A percentile compares a stretch with the other conserved stretches of the same genome.
These are phyloP conservation scores for Fonsecaea pugnacius DNA, from an alignment of 2,329 filamentous ascomycete genomes.

Conservation along the genomic window DNA sequence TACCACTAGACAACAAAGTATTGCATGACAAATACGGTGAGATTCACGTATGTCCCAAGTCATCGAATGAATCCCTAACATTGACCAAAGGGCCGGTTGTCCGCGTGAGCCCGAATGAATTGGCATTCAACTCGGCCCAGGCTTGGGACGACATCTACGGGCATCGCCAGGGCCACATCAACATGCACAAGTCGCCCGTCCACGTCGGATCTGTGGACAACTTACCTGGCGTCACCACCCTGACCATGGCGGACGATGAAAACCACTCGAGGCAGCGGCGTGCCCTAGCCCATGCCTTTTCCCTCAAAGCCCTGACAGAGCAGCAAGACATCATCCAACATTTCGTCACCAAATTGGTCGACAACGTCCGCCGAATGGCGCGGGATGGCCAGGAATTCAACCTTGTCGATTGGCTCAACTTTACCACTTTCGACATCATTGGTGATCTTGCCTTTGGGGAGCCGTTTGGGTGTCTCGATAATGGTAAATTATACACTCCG, in stretches of 20 bases:
- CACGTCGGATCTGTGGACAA: conserved; percentile 19
- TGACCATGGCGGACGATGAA: conserved; percentile 28
- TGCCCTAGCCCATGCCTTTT: conserved; percentile 43
- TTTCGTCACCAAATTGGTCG: conserved; percentile 22
- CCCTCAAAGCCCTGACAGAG: conserved; percentile 41
- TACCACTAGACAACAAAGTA: conserved; percentile 8
- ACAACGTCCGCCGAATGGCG: conserved; percentile 10
- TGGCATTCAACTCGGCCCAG: conserved; percentile 39
- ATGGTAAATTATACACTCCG: too few relatives aligned
- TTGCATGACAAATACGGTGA: conserved; percentile 27
- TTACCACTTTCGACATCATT: conserved; percentile 34
- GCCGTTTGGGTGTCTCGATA: conserved; percentile 40
- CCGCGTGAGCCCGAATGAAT: conserved; percentile 42
- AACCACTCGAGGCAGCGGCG: conserved; percentile 43
- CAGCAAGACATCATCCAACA: conserved; percentile 41
- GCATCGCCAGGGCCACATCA: conserved; percentile 37
- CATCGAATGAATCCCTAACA: too few relatives aligned
- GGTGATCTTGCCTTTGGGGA: conserved; percentile 43
- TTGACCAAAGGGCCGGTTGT: conserved; percentile 29
- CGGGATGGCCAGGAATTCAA: conserved; percentile 9
- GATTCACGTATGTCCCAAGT: too few relatives aligned
- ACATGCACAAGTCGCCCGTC: conserved; percentile 23
- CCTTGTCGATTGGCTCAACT: conserved; percentile 31
- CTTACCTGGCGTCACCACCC: not conserved
- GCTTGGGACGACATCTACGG: conserved; percentile 41